A percentile compares a stretch with the other conserved stretches of the same genome.
Evolutionary conservation across 495 filamentous ascomycete genomes (phyloP).

Genomic region (Podospora pseudoanserina): DNA sequence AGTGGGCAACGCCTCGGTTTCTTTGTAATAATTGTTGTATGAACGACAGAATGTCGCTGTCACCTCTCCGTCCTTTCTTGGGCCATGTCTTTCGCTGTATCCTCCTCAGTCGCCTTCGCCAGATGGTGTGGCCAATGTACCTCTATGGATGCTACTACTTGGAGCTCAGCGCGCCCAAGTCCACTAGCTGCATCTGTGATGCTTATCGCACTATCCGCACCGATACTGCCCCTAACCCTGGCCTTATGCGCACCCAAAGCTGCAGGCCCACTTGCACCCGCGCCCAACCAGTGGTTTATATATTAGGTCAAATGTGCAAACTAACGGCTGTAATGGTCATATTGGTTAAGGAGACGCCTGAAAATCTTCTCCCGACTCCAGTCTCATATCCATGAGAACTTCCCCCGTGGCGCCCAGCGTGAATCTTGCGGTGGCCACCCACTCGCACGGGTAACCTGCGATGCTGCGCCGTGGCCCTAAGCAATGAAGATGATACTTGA

Average conservation of each 20-base stretch:
- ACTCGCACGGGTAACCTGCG: constrained; percentile 52
- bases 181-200: neutral
- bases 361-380: constrained; percentile 39
- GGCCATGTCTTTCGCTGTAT: neutral
- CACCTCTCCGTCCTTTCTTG: neutral
- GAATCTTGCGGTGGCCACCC: constrained; percentile 50
- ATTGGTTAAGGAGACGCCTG: constrained; percentile 45
- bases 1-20: neutral
- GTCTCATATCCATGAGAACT: constrained; percentile 48
- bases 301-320: constrained; percentile 20
- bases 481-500: constrained; percentile 50
- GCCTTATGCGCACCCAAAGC: neutral
- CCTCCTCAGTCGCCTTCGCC: neutral
- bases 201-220: neutral
- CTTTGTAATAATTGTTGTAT: neutral
- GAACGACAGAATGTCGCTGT: neutral
- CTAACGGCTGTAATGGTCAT: constrained; percentile 49
- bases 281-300: constrained; percentile 3
- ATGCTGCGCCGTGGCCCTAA: constrained; percentile 43
- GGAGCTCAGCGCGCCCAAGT: neutral
- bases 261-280: neutral
- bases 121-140: neutral
- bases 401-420: constrained; percentile 47
- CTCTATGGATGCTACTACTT: no score
- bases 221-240: neutral